Conservation (phyloP, 768 basidiomycete species). For the Amanita pseudoporphyria region DNA sequence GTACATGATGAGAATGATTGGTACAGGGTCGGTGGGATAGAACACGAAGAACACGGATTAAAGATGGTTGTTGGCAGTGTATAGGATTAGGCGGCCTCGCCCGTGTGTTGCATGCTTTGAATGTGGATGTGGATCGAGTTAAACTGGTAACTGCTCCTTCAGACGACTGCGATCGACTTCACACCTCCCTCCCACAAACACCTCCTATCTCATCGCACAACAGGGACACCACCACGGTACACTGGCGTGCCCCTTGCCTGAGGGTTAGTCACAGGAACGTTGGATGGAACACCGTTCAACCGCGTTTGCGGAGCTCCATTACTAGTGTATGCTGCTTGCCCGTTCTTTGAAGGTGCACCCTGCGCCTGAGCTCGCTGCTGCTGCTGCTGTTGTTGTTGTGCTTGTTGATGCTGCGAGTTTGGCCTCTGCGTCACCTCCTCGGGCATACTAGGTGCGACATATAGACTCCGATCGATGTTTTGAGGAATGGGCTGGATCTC, state of each 20-base stretch:
- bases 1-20: not conserved
- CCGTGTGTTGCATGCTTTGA: not conserved
- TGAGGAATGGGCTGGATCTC: constrained; percentile 96
- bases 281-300: constrained; percentile 12
- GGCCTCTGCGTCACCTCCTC: constrained; percentile 30
- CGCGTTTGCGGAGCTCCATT: constrained; percentile 21
- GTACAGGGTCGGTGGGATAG: not conserved
- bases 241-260: constrained; percentile 20
- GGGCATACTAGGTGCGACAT: constrained; percentile 70
- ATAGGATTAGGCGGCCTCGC: constrained; percentile 4
- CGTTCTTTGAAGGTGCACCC: constrained; percentile 4
- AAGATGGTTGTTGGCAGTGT: not conserved
- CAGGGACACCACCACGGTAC: constrained; percentile 30
- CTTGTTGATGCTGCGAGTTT: constrained; percentile 24
- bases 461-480: constrained; percentile 82
- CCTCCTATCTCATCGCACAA: constrained; percentile 21
- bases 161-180: not conserved
- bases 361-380: constrained; percentile 12
- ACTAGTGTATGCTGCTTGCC: constrained; percentile 26
- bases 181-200: constrained; percentile 1
- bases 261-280: constrained; percentile 3
- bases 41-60: not conserved
- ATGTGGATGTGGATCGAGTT: not conserved
- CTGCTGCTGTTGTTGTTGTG: constrained; percentile 23
- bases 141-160: not conserved